These are phyloP conservation scores for Acanthamoeba triangularis DNA, from an alignment of 208 protist species.

Conservation along the genomic window DNA sequence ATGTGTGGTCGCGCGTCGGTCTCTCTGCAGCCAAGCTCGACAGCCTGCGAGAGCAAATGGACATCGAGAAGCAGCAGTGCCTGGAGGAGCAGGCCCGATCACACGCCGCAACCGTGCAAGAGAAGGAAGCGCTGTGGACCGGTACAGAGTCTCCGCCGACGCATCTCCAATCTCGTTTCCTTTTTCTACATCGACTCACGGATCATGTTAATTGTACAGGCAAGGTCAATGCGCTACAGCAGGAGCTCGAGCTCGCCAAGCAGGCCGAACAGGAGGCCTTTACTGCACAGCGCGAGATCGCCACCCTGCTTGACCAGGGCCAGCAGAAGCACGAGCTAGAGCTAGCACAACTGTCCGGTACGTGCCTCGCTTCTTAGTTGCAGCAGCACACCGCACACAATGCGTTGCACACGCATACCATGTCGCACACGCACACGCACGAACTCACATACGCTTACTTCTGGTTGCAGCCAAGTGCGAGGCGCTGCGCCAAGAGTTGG, in stretches of 20 bases:
- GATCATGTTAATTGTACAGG: too few relatives aligned
- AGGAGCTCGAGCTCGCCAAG: not conserved
- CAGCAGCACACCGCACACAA: too few relatives aligned
- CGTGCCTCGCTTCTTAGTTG: not conserved
- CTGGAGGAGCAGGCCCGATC: not conserved
- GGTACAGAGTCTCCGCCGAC: not conserved
- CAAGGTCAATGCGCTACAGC: not conserved
- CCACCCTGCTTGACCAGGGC: not conserved
- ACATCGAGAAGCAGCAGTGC: not conserved
- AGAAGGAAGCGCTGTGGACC: not conserved
- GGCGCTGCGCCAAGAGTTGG: not conserved
- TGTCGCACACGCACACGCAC: not conserved
- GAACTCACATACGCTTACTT: not conserved
- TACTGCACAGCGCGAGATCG: not conserved
- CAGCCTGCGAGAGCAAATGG: not conserved
- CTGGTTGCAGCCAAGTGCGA: not conserved
- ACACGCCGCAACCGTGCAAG: not conserved
- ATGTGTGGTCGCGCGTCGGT: not conserved
- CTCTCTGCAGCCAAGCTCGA: not conserved
- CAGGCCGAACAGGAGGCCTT: conserved; percentile 25
- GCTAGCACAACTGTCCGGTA: not conserved
- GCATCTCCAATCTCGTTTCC: not conserved
- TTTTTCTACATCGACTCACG: not conserved
- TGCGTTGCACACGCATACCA: too few relatives aligned
- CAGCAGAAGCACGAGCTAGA: not conserved